Base-by-base conservation (phyloP, 768 basidiomycete species). In the Lactifluus echinatus region DNA sequence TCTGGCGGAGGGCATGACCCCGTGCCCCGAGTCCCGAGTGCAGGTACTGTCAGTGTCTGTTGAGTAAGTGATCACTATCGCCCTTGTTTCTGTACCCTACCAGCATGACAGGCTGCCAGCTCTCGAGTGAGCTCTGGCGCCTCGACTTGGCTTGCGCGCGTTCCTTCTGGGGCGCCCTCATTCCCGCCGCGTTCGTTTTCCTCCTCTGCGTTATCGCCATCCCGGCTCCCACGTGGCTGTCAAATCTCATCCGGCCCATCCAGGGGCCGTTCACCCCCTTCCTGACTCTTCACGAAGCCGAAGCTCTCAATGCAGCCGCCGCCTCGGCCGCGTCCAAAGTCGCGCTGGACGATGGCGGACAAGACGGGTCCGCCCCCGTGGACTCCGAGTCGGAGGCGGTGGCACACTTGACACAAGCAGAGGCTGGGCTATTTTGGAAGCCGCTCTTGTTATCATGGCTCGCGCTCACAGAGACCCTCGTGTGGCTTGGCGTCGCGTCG, bases 401-500 rank as follows among this genome's bases (percentile, higher is more conserved):
- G 12, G 36, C 15, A 3, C 28, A 37, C 10, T 10, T 10, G 31
- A 10, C 31, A 15, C 39, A 59, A 42, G 39, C 37, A 28, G 52
- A 36, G n/a, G 26, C 40, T 14, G 28, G 40, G 19, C 78, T 81
- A 0, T 71, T 85, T 8, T 86, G 85, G 83, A 79, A 80, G 39
- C 79, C 82, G 2, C 59, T 82, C 43, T 62, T 80, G n/a, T 76
- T 88, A 44, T 73, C 76, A 0, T 73, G 76, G 56, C 62, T 84
- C 2, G 81, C 84, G 0, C 76, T 87, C 34, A 36, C 76, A 4
- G 77, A 85, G 63, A 72, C 79, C 0, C 70, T 89, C 5, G 65
- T 70, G 8, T 87, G 87, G 84, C 67, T 85, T 2, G 75, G 74
- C n/a, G 65, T 74, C 3, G 82, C 79, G n/a, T 78, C 80, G 6